Conservation (phyloP, 352 stramenopile genomes). For the Ophiocytium majus region DNA sequence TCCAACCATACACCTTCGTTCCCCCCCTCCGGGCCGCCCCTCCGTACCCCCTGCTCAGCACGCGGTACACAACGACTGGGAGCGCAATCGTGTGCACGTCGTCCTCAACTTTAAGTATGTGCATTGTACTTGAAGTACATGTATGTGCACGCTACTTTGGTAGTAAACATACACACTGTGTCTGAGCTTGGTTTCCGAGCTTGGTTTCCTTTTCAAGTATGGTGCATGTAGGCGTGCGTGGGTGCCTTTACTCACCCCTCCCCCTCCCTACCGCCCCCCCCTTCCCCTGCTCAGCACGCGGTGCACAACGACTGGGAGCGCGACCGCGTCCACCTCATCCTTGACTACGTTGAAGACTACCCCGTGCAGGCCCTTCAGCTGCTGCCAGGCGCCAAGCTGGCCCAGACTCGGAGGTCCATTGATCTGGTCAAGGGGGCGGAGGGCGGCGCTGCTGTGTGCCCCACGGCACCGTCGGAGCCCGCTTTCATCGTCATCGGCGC, state of each 20-base stretch:
- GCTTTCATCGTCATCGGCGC: constrained; percentile 92
- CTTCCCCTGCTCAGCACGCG: constrained; percentile 33
- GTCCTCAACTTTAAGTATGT: neutral
- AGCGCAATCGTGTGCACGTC: neutral
- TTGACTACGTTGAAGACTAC: constrained; percentile 90
- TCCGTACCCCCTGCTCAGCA: neutral
- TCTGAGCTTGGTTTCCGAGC: neutral
- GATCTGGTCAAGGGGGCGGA: constrained; percentile 65
- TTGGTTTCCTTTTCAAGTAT: too few species aligned
- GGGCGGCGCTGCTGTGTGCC: neutral
- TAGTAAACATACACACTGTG: neutral
- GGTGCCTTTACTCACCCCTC: too few species aligned
- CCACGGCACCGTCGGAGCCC: constrained; percentile 60
- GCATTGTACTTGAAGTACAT: neutral
- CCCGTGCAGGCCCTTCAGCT: constrained; percentile 34
- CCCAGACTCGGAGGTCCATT: constrained; percentile 90
- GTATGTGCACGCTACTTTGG: neutral
- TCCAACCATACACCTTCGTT: neutral
- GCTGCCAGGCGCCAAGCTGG: constrained; percentile 76
- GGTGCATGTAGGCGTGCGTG: too few species aligned
- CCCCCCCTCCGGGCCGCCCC: too few species aligned
- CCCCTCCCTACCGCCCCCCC: neutral
- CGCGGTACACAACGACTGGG: neutral
- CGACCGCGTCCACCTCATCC: constrained; percentile 92
- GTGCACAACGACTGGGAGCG: constrained; percentile 85